phyloP scores from a whole-genome alignment of 164 flowering plant species.

The Annona squamosa region DNA sequence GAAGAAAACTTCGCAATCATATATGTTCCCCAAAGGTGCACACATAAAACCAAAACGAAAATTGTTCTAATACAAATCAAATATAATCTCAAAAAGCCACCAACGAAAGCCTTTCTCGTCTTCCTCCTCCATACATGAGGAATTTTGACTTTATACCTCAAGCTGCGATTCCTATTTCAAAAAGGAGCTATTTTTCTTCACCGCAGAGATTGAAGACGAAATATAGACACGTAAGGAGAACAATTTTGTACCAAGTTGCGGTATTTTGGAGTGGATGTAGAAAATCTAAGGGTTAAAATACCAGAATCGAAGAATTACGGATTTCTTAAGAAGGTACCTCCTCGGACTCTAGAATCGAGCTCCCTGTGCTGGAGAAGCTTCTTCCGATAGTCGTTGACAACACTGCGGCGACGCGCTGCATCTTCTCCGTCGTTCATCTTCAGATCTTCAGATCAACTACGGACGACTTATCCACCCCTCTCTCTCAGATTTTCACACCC shows the following conservation, averaged over 20 bases:
- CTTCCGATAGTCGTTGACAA: slow-evolving; percentile 52
- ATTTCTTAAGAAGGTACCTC: slow-evolving; percentile 28
- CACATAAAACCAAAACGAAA: background rate
- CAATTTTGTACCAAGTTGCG: background rate
- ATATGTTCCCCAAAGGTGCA: background rate
- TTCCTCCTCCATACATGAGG: background rate
- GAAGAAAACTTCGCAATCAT: no score
- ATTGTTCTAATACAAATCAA: background rate
- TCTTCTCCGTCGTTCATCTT: slow-evolving; percentile 36
- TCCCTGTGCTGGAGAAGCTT: slow-evolving; percentile 75
- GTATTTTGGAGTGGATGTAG: background rate
- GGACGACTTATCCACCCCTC: no score
- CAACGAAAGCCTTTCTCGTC: background rate
- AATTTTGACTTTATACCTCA: background rate
- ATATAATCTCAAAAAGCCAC: background rate
- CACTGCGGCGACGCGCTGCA: slow-evolving; percentile 49
- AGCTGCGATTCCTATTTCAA: background rate
- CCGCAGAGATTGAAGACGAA: background rate
- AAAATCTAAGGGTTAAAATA: background rate
- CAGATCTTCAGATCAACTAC: background rate
- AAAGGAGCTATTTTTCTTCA: background rate
- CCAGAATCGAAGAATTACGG: background rate
- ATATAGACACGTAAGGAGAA: background rate
- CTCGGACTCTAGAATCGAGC: slow-evolving; percentile 57
- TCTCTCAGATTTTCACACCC: no score